Evolutionary conservation across 1,284 basidiomycete species (phyloP).

Genomic region (Cryptococcus hybrid): DNA sequence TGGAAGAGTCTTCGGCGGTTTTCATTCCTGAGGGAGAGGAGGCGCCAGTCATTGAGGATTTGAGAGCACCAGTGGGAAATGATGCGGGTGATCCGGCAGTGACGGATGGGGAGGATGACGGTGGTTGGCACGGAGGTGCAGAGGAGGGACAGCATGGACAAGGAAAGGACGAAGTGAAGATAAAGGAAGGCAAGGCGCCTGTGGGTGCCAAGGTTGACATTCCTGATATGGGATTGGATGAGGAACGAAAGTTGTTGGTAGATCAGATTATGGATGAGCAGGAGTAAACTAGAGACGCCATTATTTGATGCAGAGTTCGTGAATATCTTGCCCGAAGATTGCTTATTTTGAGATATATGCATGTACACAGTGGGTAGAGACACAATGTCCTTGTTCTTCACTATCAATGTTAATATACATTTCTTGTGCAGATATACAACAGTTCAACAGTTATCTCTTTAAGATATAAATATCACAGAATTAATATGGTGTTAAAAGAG

Average conservation of each 20-base stretch:
- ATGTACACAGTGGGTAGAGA: too few relatives aligned
- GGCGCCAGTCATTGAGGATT: conserved; percentile 31
- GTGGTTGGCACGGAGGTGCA: conserved; percentile 50
- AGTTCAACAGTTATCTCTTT: too few relatives aligned
- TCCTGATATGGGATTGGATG: conserved; percentile 39
- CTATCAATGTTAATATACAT: too few relatives aligned
- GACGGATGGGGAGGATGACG: conserved; percentile 39
- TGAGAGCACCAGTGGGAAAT: conserved; percentile 45
- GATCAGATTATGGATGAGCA: conserved; percentile 34
- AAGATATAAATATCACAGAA: too few relatives aligned
- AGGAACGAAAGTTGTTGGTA: conserved; percentile 33
- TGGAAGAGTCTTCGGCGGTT: conserved; percentile 36
- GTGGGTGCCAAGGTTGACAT: conserved; percentile 22
- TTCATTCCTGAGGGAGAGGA: conserved; percentile 11
- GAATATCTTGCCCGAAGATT: too few relatives aligned
- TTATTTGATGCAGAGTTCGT: too few relatives aligned
- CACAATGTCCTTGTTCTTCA: too few relatives aligned
- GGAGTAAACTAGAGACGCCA: conserved; percentile 3
- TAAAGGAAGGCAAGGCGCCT: conserved; percentile 15
- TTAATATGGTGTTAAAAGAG: too few relatives aligned
- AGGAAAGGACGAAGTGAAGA: conserved; percentile 5
- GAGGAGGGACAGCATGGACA: conserved; percentile 35
- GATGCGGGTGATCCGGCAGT: conserved; percentile 48
- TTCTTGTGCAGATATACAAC: too few relatives aligned
- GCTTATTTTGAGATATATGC: too few relatives aligned